Evolutionary conservation across 805 yeast species (phyloP).

Genomic region (Saccharomycopsis javanensis): DNA sequence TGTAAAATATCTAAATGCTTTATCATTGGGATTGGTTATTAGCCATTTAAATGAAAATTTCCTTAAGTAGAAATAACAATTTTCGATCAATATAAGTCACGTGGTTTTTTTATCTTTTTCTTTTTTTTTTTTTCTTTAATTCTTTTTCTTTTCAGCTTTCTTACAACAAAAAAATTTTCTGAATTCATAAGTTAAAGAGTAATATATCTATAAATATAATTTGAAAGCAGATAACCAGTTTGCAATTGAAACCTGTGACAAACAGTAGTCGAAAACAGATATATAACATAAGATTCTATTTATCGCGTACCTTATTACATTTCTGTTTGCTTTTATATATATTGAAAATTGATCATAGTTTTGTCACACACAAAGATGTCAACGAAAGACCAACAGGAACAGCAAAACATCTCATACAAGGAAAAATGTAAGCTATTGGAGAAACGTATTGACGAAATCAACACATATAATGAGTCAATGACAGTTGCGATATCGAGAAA

Average conservation of each 20-base stretch:
- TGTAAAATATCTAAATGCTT: too few relatives aligned
- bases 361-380: not conserved
- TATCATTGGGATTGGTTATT: too few relatives aligned
- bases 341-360: not conserved
- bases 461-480: constrained; percentile 66
- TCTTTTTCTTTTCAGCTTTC: too few relatives aligned
- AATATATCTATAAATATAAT: not conserved
- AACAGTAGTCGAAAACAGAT: not conserved
- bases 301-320: too few relatives aligned
- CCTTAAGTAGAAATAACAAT: too few relatives aligned
- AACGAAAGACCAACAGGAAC: not conserved
- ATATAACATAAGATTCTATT: too few relatives aligned
- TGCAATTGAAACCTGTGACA: not conserved
- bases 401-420: constrained; percentile 30
- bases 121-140: too few relatives aligned
- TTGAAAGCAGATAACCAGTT: not conserved
- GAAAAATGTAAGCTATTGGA: constrained; percentile 67
- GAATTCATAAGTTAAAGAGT: not conserved
- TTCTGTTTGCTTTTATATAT: too few relatives aligned
- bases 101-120: not conserved
- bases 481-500: constrained; percentile 71
- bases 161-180: not conserved
- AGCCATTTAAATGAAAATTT: too few relatives aligned
- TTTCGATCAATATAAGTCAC: too few relatives aligned
- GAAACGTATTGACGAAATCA: constrained; percentile 59